Evolutionary conservation across 1,284 basidiomycete genomes (phyloP), one percentile per base, ranked within the genome.

Genomic region (Sporisorium reilianum): DNA sequence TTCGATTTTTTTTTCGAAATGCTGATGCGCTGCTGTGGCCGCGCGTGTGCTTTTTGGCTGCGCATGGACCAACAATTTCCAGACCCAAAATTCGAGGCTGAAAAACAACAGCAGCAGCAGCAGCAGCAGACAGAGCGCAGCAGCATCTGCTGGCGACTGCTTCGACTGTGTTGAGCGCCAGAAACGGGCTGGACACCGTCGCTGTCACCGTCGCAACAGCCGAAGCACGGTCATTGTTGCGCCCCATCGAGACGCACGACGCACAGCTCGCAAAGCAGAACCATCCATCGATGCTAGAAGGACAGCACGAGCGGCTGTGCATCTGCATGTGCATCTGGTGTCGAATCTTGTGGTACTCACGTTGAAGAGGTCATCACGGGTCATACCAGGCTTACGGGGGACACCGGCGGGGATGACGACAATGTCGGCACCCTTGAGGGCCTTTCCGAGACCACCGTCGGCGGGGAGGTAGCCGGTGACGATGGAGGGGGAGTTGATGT

Each of bases 401-500:
- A 98, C 91, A 87, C 97, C 96, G 80, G 96, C 97, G 68, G 97
- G 97, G 85, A 99, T 97, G 79, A 99, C 90, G 81, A 99, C 91
- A 75, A 98, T 85, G 78, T 97, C 90, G 48, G 94, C 94, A 66
- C 92, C 93, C 61, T 89, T 89, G 82, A 99, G 89, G 44, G 90
- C 90, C 86, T 92, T 92, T 86, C 91, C 90, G 73, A 98, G 89
- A 60, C 93, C 94, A 79, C 91, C 91, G 46, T 83, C 72, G 79
- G 93, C 82, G 64, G 86, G 86, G 38, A 84, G 79, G 80, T 86
- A 85, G 64, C 86, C 86, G 9, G 65, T 70, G 40, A 84, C 82
- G 50, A 83, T 75, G 23, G 85, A 81, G 25, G 86, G 81, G 9
- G 86, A 86, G 86, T 88, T 87, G 85, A 97, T 94, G 86, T 97